Evolutionary conservation across 257 asterid genomes (phyloP), one percentile per base, ranked within the genome.

Genomic region (Nicotiana attenuata): DNA sequence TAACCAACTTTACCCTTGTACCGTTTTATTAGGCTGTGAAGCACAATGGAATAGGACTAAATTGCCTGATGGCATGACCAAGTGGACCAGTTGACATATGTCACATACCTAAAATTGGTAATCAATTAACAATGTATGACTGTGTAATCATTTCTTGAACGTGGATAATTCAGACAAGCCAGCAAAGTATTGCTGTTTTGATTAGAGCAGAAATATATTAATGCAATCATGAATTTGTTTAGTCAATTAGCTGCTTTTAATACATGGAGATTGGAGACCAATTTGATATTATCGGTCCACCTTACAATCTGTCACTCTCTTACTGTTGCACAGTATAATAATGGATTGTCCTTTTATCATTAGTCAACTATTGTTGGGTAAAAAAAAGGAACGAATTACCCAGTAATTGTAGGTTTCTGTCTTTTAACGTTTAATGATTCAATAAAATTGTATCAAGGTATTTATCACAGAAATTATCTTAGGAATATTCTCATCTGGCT

Each of bases 161-260:
- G 80, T 76, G 78, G 63, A 77, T 77, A 26, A 65, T 79, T 80
- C 85, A 83, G 84, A 82, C 89, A 83, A 52, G 85, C 81, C 85
- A 87, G 86, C 75, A 20, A 65, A 38, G 82, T 35, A 57, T 64
- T 26, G 76, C 35, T 68, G 59, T 28, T 67, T 64, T 61, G 61
- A n/a, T 65, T 53, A 77, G 31, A 33, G 20, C 38, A 63, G 3
- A 45, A 22, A 41, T 60, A 35, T 68, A 68, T n/a, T 10, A n/a
- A n/a, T 10, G 59, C 20, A 20, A 45, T 71, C 7, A 13, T 22
- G 1, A 24, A 73, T 15, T 24, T 22, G 24, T 73, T 47, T 47
- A 14, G 41, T 45, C 79, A 47, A 24, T 47, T 71, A 71, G 45
- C 26, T 73, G 22, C 57, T 73, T 73, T 14, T 73, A 22, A 73